These are phyloP conservation scores for Saccharum hybrid DNA, from an alignment of 202 grass and related monocot genomes.

Conservation along the genomic window DNA sequence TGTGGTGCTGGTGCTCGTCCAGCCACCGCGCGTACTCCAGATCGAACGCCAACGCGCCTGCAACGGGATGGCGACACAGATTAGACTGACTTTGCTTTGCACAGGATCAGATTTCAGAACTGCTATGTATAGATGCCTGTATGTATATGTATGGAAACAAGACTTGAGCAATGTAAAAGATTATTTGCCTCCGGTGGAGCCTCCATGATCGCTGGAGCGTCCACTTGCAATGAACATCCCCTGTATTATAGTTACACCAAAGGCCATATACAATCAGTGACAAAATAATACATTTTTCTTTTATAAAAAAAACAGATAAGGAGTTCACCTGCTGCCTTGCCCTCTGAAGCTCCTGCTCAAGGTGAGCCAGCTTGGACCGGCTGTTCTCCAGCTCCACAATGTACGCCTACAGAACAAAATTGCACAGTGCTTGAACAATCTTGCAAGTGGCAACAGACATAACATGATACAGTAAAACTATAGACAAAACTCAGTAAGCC, in stretches of 20 bases:
- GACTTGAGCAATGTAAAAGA: not conserved
- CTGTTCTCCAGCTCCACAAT: slow-evolving; percentile 86
- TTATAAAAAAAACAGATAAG: not conserved
- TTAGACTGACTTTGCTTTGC: not conserved
- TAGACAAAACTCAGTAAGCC: not conserved
- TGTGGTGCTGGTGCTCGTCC: slow-evolving; percentile 79
- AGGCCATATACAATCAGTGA: not conserved
- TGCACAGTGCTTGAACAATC: not conserved
- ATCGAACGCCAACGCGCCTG: slow-evolving; percentile 72
- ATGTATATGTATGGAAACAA: not conserved
- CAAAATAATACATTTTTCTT: not conserved
- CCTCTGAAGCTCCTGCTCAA: slow-evolving; percentile 92
- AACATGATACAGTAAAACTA: not conserved
- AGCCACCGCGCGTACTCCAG: slow-evolving; percentile 93
- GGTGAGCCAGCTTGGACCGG: slow-evolving; percentile 71
- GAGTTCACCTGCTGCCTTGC: slow-evolving; percentile 78
- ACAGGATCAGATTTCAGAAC: not conserved
- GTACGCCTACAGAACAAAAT: slow-evolving; percentile 63
- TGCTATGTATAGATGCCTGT: not conserved
- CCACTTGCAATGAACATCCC: slow-evolving; percentile 85
- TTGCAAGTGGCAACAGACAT: not conserved
- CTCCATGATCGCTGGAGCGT: slow-evolving; percentile 56
- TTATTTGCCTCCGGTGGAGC: slow-evolving; percentile 64
- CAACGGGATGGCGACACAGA: not conserved
- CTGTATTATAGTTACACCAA: slow-evolving; percentile 29